Base-by-base conservation (phyloP, 495 filamentous ascomycete species). In the Aspergillus homomorphus region DNA sequence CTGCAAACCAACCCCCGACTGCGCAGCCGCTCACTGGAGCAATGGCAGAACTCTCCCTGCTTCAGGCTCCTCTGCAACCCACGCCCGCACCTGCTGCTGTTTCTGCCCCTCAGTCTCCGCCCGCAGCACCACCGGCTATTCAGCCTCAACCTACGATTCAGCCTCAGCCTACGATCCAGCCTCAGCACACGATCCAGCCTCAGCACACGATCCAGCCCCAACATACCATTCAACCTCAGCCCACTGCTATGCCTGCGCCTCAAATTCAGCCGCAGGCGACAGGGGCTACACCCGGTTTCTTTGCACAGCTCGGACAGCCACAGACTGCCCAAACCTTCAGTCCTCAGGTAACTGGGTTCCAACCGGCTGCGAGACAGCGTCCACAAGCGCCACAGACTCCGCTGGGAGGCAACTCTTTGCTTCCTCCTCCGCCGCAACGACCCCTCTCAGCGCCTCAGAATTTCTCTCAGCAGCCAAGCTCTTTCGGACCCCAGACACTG, bases 371-470 rank as follows among this genome's bases (percentile, higher is more conserved):
- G 50, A 78, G 91, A 64, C 87, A 89, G 69, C 82, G 94, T 55
- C 91, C 91, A 51, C 78, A 87, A 58, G 80, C 90, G 38, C 88
- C 86, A 55, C 87, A 84, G 60, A 76, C 72, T 53, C 33, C 33
- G 15, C 77, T 81, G 58, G 80, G 80, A 33, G 82, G 83, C 58
- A 87, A 82, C 10, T 83, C 87, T 14, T 76, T 92, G 56, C 83
- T 91, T 57, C 87, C 92, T 24, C 91, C 92, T 45, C 92, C 91
- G 21, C 92, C 92, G 28, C 83, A 83, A 48, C 82, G 94, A 51
- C 89, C 94, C 2, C 79, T 94, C 5, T 97, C 93, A 18, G 95
- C 93, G 10, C 94, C 94, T 21, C 90, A 93, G 68, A 88, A 91
- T 33, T 85, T 85, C 53, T 70, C 76, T 43, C 89, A 89, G 62